A percentile compares a stretch with the other conserved stretches of the same genome.
Conservation (phyloP, 345 rosid genomes). For the Turritis glabra region DNA sequence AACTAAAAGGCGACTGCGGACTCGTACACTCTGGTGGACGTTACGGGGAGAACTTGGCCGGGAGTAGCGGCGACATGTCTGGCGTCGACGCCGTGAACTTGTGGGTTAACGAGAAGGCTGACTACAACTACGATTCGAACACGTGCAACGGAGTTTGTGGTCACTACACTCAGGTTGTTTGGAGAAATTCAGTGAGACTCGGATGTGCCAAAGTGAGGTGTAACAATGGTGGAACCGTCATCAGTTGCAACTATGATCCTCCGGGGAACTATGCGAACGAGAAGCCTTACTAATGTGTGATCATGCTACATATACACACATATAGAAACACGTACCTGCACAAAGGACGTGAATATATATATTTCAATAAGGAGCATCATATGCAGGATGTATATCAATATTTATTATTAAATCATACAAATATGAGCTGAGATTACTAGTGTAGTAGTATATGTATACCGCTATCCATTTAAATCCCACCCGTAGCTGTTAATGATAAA, state of each 20-base stretch:
- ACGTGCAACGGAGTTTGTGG: constrained; percentile 26
- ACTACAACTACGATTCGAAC: constrained; percentile 23
- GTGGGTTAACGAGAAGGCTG: constrained; percentile 31
- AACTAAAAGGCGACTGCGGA: constrained; percentile 16
- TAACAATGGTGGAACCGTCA: constrained; percentile 36
- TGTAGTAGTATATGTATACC: no score
- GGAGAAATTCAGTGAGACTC: constrained; percentile 33
- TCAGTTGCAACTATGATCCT: constrained; percentile 32
- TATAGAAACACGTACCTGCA: background rate
- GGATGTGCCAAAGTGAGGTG: constrained; percentile 35
- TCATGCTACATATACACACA: background rate
- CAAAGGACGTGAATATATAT: background rate
- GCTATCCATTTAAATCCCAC: no score
- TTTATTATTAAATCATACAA: no score
- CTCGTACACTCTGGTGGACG: constrained; percentile 27
- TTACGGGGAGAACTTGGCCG: constrained; percentile 32
- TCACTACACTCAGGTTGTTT: constrained; percentile 38
- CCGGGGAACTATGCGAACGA: background rate
- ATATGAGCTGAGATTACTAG: no score
- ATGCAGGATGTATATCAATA: constrained; percentile 7
- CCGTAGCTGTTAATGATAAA: no score
- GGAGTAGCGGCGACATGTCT: background rate
- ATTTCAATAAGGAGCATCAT: constrained; percentile 1
- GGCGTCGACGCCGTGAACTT: constrained; percentile 11
- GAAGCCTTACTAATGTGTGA: background rate